Evolutionary conservation across 2,329 filamentous ascomycete species (phyloP), one percentile per base, ranked within the genome.

Genomic region (Fusarium foetens): DNA sequence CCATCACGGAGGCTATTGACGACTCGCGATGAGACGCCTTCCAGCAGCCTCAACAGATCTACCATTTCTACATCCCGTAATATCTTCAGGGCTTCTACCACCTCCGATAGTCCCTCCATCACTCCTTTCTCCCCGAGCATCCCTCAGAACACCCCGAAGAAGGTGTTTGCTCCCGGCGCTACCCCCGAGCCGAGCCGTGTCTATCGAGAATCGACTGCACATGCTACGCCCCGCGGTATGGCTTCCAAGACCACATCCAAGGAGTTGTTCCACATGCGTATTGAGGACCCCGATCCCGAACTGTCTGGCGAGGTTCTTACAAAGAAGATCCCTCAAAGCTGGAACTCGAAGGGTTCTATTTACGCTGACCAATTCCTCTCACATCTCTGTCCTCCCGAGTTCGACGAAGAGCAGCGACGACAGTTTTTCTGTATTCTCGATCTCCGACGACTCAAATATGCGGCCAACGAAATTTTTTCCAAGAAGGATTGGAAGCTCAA

Each of bases 351-450:
- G 66, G 85, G 86, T 8, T 88, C 88, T 49, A 85, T 90, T 64
- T 90, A 90, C 66, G 88, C 88, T 35, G 88, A 90, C 74, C 86
- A 90, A 78, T 90, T 86, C 63, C 81, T 90, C 42, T 82, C 84
- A 3, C 85, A 90, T 66, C 85, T 89, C 36, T 89, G 88, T 72
- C 88, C 88, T 5, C 80, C 85, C 31, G 85, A 88, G 46, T 86
- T 90, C 69, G 87, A 88, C 70, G 88, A 90, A 55, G 83, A 88
- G 58, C 88, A 90, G 79, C 85, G 87, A 52, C 86, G 88, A 63
- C 88, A 90, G 80, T 90, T 90, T 76, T 90, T 90, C 73, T 90
- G 88, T 76, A 87, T 90, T 68, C 86, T 90, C 72, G 88, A 90
- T 75, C 81, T 90, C 63, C 87, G 88, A 66, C 85, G 88, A 70